A percentile compares a stretch with the other conserved stretches of the same genome.
phyloP scores from a whole-genome alignment of 2,329 filamentous ascomycete species.

The Fusarium anguioides region DNA sequence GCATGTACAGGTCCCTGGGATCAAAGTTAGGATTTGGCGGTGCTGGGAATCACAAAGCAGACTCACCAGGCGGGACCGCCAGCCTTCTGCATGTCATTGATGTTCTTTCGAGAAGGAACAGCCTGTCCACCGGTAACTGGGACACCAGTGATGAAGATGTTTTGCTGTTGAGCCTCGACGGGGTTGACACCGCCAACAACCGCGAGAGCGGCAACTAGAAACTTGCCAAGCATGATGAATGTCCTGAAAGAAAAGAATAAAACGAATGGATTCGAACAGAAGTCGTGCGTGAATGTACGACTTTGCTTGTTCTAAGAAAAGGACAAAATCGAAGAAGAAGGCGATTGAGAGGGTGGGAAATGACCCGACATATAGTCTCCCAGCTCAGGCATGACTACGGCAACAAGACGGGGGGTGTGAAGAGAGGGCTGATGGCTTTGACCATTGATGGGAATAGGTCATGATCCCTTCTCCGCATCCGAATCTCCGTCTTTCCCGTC shows the following conservation, averaged over 20 bases:
- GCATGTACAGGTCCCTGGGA: constrained; percentile 62
- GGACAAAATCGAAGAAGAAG: constrained; percentile 18
- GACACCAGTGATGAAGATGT: constrained; percentile 53
- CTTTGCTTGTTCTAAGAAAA: constrained; percentile 29
- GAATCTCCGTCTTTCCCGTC: constrained; percentile 27
- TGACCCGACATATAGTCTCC: constrained; percentile 28
- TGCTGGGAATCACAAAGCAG: neutral
- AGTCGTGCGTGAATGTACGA: constrained; percentile 39
- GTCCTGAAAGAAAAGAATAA: constrained; percentile 20
- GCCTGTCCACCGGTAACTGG: constrained; percentile 53
- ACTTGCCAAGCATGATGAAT: constrained; percentile 37
- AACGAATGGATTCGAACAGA: constrained; percentile 34
- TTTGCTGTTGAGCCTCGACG: constrained; percentile 41
- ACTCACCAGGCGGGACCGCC: constrained; percentile 59
- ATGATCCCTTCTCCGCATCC: constrained; percentile 38
- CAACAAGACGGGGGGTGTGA: constrained; percentile 18
- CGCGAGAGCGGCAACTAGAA: constrained; percentile 41
- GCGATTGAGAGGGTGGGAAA: constrained; percentile 22
- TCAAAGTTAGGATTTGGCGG: constrained; percentile 21
- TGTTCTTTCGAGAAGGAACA: constrained; percentile 58
- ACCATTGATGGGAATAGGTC: constrained; percentile 7
- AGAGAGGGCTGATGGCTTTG: constrained; percentile 3
- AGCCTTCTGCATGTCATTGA: constrained; percentile 57
- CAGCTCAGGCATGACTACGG: constrained; percentile 27
- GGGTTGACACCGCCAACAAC: constrained; percentile 40